Conservation (phyloP, 2,329 filamentous ascomycete species). For the Phaeosphaeria sp. region DNA sequence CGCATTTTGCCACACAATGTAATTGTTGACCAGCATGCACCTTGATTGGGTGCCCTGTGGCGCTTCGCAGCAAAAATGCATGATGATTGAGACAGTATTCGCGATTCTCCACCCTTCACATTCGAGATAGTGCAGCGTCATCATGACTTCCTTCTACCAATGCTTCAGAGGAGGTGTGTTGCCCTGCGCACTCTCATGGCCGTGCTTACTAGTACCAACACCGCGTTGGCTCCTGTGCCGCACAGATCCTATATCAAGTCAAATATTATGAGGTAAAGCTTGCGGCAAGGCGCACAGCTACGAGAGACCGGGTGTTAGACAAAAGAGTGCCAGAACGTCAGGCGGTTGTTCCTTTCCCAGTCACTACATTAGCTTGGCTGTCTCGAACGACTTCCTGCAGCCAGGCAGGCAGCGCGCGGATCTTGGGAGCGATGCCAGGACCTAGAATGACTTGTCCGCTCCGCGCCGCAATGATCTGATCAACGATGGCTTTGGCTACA, state of each 20-base stretch:
- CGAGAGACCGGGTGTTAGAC: neutral
- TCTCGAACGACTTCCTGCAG: slow-evolving; percentile 44
- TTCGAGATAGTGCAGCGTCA: no score
- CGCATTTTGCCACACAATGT: neutral
- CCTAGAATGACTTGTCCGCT: slow-evolving; percentile 53
- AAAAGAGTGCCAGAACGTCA: neutral
- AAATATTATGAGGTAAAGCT: neutral
- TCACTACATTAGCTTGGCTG: slow-evolving; percentile 36
- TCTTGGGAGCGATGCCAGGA: slow-evolving; percentile 25
- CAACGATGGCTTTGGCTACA: slow-evolving; percentile 52
- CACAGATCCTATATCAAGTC: slow-evolving; percentile 22
- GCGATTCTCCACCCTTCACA: no score
- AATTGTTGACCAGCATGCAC: neutral
- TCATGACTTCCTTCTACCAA: no score
- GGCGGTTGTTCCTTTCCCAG: slow-evolving; percentile 31
- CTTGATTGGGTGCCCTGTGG: neutral
- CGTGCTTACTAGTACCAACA: neutral
- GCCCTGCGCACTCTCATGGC: neutral
- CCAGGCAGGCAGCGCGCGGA: slow-evolving; percentile 43
- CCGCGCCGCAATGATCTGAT: slow-evolving; percentile 51
- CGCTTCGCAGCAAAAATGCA: neutral
- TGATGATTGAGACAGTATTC: neutral
- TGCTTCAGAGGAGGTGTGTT: no score
- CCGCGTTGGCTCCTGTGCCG: neutral
- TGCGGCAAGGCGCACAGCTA: neutral